Conservation (phyloP, 2,329 filamentous ascomycete genomes). For the Aspergillus sergii region DNA sequence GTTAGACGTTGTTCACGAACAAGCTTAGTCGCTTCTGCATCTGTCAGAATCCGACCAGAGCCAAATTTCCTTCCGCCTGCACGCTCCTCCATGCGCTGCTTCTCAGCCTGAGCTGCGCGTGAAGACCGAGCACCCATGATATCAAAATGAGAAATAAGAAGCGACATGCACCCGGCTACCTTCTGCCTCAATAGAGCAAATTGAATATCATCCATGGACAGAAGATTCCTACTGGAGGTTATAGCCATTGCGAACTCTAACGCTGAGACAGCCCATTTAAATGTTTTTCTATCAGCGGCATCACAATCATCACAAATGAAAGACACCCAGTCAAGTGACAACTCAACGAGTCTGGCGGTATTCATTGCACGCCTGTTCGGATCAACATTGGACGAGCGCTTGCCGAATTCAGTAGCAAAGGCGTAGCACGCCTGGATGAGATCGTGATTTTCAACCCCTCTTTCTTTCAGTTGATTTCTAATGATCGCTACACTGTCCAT, state of each 20-base stretch:
- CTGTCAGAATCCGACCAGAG: constrained; percentile 71
- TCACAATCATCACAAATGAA: constrained; percentile 98
- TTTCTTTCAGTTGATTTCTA: constrained; percentile 70
- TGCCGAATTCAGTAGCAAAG: constrained; percentile 98
- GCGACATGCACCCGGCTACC: constrained; percentile 94
- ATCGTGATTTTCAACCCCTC: constrained; percentile 85
- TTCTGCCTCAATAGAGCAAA: constrained; percentile 81
- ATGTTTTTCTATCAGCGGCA: constrained; percentile 90
- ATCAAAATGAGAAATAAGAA: constrained; percentile 97
- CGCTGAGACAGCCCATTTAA: constrained; percentile 94
- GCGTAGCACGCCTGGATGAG: constrained; percentile 97
- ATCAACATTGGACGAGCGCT: constrained; percentile 92
- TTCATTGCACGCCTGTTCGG: constrained; percentile 95
- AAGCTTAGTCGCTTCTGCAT: constrained; percentile 78
- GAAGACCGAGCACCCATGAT: constrained; percentile 97
- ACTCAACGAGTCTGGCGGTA: constrained; percentile 88
- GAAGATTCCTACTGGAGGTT: constrained; percentile 88
- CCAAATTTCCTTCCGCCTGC: constrained; percentile 78
- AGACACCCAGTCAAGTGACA: constrained; percentile 94
- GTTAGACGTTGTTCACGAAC: constrained; percentile 75
- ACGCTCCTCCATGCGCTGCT: constrained; percentile 79
- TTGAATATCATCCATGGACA: constrained; percentile 86
- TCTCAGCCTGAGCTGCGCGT: constrained; percentile 90
- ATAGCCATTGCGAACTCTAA: constrained; percentile 97
- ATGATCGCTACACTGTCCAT: constrained; percentile 98